Evolutionary conservation across 768 basidiomycete species (phyloP).

Genomic region (Kwoniella newhampshirensis): DNA sequence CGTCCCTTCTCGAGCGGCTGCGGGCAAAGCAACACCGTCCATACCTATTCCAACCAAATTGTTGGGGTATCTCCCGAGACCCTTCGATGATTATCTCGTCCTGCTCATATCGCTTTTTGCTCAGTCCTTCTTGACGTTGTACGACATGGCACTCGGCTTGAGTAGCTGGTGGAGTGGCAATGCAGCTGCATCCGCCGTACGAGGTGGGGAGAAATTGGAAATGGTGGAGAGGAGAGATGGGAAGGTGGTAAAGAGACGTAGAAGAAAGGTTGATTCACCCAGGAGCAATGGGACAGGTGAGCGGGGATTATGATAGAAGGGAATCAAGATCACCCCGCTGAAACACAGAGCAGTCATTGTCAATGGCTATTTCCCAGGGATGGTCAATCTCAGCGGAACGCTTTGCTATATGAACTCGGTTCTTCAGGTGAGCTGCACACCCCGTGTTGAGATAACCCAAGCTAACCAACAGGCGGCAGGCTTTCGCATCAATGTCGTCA

Average conservation of each 20-base stretch:
- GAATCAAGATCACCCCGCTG: not conserved
- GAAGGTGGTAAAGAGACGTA: constrained; percentile 2
- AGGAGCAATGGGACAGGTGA: not conserved
- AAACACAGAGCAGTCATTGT: not conserved
- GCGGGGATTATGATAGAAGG: not conserved
- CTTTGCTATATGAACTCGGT: constrained; percentile 98
- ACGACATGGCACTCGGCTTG: constrained; percentile 1
- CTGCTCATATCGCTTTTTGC: constrained; percentile 1
- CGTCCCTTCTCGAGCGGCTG: no score
- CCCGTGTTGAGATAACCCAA: not conserved
- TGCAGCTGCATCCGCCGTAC: not conserved
- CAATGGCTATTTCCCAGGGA: constrained; percentile 67
- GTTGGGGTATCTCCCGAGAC: not conserved
- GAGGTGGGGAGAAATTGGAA: constrained; percentile 1
- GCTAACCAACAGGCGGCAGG: constrained; percentile 57
- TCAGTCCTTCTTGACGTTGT: not conserved
- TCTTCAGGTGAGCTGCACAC: constrained; percentile 62
- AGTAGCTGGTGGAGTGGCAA: not conserved
- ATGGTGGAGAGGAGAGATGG: constrained; percentile 5
- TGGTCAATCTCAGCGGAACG: constrained; percentile 92
- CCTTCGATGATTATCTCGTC: not conserved
- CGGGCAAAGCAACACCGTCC: not conserved
- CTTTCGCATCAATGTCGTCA: constrained; percentile 80
- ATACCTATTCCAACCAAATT: no score
- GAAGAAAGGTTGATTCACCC: constrained; percentile 5